Base-by-base conservation (phyloP, 75 land plant genomes). In the Chamaecyparis obtusa region DNA sequence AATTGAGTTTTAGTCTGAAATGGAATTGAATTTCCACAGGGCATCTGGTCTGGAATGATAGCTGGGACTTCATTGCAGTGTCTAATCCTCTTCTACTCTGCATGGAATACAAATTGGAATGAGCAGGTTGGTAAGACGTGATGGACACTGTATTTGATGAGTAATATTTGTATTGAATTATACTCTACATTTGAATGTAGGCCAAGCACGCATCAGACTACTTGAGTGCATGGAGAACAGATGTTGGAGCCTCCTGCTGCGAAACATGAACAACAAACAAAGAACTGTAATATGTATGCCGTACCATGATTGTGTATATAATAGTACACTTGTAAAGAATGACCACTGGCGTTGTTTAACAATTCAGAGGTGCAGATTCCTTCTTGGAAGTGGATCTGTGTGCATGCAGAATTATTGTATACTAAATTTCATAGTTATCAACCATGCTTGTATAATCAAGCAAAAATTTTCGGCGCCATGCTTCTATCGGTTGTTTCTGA, bases 41-140 rank as follows among this genome's bases (percentile, higher is more conserved):
- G 85, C 36, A 84, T 84, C 27, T 84, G 85, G 85, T 84, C 85
- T 84, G 85, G 85, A 33, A 84, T 84, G 85, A 84, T 84, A 84
- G 85, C 85, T 84, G 85, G 85, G 39, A 51, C 85, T 51, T 51
- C 85, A 54, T 11, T 84, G 1, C 85, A 84, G 41, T 30, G 56
- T 33, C 64, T 84, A 49, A 84, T 84, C 44, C 39, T 84, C 6
- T 21, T 84, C 15, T 84, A 84, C 44, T 21, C 37, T 32, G 48
- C 85, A 84, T 84, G 85, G 85, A 84, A 84, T 36, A 55, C 85
- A 49, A 51, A 84, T 54, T 84, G 85, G 85, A 84, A 36, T 48
- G 85, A 84, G n/a, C 85, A 84, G 85, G 85, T 84, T 48, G 39
- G 64, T 51, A 36, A 51, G 85, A 84, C 85, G n/a, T 33, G 19